Evolutionary conservation across 805 yeast species (phyloP).

Genomic region (Metschnikowia colocasiae): DNA sequence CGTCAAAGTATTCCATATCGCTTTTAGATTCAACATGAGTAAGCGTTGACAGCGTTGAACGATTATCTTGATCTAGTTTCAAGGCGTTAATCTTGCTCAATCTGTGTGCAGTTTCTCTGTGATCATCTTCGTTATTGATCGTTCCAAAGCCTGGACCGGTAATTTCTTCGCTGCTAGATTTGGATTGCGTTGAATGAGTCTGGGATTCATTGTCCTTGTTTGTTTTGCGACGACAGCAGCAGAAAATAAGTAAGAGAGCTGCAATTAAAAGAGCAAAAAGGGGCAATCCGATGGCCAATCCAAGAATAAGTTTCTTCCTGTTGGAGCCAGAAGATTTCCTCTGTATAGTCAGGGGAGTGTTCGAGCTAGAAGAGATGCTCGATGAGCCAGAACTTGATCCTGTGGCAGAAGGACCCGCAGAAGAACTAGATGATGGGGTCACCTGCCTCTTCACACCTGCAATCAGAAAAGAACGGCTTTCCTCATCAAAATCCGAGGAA

Average conservation of each 20-base stretch:
- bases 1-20: slow-evolving; percentile 28
- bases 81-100: slow-evolving; percentile 49
- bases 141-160: slow-evolving; percentile 37
- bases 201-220: slow-evolving; percentile 14
- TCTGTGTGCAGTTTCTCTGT: slow-evolving; percentile 31
- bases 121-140: slow-evolving; percentile 24
- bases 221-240: slow-evolving; percentile 46
- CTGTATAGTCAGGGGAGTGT: slow-evolving; percentile 20
- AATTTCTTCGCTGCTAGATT: slow-evolving; percentile 14
- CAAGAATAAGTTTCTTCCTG: slow-evolving; percentile 74
- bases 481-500: slow-evolving; percentile 25
- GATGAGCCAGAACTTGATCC: slow-evolving; percentile 23
- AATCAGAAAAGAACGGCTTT: slow-evolving; percentile 45
- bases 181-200: slow-evolving; percentile 10
- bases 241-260: slow-evolving; percentile 45
- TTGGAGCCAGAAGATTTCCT: slow-evolving; percentile 19
- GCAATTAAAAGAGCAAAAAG: slow-evolving; percentile 48
- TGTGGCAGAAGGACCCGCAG: slow-evolving; percentile 29
- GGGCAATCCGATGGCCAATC: slow-evolving; percentile 86
- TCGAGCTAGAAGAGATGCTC: slow-evolving; percentile 26
- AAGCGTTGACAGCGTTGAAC: slow-evolving; percentile 45
- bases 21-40: slow-evolving; percentile 47
- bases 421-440: slow-evolving; percentile 20
- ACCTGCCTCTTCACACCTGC: slow-evolving; percentile 38
- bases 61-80: slow-evolving; percentile 41